Percentiles rank a stretch among this genome's conserved stretches.
phyloP scores from a whole-genome alignment of 192 early-diverging fungal species.

The Gonapodya sp. region DNA sequence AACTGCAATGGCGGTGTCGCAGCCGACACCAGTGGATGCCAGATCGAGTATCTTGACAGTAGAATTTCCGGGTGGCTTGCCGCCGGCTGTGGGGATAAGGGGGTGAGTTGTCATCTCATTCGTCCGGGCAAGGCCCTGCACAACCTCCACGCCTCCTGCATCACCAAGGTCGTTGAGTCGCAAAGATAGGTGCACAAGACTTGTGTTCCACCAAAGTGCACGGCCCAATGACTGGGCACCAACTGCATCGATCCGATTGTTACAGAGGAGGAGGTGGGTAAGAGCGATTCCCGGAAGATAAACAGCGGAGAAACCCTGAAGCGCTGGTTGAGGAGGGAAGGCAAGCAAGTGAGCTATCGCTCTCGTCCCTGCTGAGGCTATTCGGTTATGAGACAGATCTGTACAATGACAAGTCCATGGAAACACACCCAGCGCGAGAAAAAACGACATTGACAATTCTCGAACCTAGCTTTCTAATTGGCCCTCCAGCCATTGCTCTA shows the following conservation, averaged over 20 bases:
- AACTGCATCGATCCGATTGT: not conserved
- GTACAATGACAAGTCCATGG: no score
- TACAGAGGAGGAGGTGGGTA: not conserved
- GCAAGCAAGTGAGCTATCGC: not conserved
- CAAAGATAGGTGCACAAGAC: not conserved
- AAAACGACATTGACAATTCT: no score
- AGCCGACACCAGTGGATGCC: not conserved
- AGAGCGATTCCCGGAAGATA: not conserved
- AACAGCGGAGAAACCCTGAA: not conserved
- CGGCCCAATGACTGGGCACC: not conserved
- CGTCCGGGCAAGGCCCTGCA: not conserved
- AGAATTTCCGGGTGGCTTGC: not conserved
- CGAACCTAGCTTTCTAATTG: not conserved
- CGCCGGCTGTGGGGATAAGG: not conserved
- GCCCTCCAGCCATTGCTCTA: not conserved
- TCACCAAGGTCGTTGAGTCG: not conserved
- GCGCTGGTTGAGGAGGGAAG: not conserved
- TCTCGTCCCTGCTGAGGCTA: not conserved
- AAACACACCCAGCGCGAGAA: no score
- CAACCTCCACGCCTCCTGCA: not conserved
- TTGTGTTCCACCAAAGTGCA: not conserved
- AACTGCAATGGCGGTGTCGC: not conserved
- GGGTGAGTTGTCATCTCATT: not conserved
- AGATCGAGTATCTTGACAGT: not conserved
- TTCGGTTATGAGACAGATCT: not conserved